Evolutionary conservation across 805 yeast species (phyloP).

Genomic region (Wickerhamomyces rabaulensis): DNA sequence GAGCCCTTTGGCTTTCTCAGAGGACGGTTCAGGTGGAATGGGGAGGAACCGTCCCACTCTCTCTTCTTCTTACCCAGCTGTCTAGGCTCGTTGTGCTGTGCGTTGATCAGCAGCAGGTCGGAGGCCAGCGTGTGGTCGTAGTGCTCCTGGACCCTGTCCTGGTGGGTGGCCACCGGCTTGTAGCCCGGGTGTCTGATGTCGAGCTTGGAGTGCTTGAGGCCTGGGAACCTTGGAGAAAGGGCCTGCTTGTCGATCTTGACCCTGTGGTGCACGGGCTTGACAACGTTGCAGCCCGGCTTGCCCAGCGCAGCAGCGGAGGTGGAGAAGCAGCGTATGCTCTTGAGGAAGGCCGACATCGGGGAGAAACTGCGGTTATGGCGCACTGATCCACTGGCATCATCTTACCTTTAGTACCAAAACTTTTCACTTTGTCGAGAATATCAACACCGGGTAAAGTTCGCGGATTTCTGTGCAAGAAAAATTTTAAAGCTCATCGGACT

Average conservation of each 20-base stretch:
- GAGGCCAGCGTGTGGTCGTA: slow-evolving; percentile 68
- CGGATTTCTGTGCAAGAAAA: slow-evolving; percentile 1
- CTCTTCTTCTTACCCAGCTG: slow-evolving; percentile 65
- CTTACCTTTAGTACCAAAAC: too few relatives aligned
- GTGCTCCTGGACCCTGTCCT: slow-evolving; percentile 76
- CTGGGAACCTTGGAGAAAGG: slow-evolving; percentile 71
- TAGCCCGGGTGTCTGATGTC: slow-evolving; percentile 78
- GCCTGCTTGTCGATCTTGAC: slow-evolving; percentile 70
- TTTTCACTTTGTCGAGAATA: too few relatives aligned
- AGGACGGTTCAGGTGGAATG: slow-evolving; percentile 84
- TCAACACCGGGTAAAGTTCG: not conserved
- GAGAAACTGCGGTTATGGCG: too few relatives aligned
- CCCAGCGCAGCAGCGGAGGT: slow-evolving; percentile 24
- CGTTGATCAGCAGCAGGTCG: slow-evolving; percentile 74
- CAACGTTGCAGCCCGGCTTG: slow-evolving; percentile 62
- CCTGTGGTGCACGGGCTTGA: slow-evolving; percentile 88
- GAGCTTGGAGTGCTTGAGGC: slow-evolving; percentile 56
- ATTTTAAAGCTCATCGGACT: slow-evolving; percentile 9
- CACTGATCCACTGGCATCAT: too few relatives aligned
- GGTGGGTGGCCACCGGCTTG: slow-evolving; percentile 68
- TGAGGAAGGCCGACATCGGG: not conserved
- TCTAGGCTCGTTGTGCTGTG: slow-evolving; percentile 56
- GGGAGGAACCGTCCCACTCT: slow-evolving; percentile 83
- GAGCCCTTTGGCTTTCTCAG: slow-evolving; percentile 72
- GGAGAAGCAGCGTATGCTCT: slow-evolving; percentile 18